Conservation (phyloP, 2,329 filamentous ascomycete genomes). For the Volutella citrinella region DNA sequence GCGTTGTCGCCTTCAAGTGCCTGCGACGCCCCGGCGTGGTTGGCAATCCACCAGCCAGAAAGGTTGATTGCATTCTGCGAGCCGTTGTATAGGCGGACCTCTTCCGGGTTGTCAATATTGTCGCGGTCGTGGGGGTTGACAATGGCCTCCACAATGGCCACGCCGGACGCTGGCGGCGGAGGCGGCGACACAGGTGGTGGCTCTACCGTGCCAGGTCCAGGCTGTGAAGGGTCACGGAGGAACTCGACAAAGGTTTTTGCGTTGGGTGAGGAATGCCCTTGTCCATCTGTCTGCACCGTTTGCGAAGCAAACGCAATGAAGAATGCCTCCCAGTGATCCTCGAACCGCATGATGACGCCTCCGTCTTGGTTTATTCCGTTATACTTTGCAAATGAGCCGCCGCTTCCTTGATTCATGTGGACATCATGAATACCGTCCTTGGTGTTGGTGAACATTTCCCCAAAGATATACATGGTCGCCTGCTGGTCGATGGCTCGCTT, state of each 20-base stretch:
- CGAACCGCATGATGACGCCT: conserved; percentile 10
- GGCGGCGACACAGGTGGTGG: background rate
- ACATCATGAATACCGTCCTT: conserved; percentile 9
- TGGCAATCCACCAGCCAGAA: conserved; percentile 4
- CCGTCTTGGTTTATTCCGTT: conserved; percentile 11
- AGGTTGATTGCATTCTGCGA: background rate
- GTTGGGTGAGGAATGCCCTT: conserved; percentile 6
- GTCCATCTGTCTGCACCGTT: conserved; percentile 8
- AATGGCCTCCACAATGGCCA: conserved; percentile 6
- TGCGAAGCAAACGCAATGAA: conserved; percentile 13
- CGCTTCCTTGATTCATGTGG: conserved; percentile 13
- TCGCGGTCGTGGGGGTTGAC: conserved; percentile 2
- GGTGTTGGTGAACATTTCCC: conserved; percentile 4
- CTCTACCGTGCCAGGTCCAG: too few species aligned
- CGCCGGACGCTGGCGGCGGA: background rate
- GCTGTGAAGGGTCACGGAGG: too few species aligned
- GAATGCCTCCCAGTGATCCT: conserved; percentile 10
- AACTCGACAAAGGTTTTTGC: conserved; percentile 4
- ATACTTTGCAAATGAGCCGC: background rate
- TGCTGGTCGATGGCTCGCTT: conserved; percentile 3
- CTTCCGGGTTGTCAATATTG: conserved; percentile 2
- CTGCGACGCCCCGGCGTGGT: background rate
- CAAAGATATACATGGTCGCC: conserved; percentile 9
- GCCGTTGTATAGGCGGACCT: conserved; percentile 6
- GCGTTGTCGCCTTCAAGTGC: background rate